Base-by-base conservation (phyloP, 169 alveolate species). In the Theileria parva region DNA sequence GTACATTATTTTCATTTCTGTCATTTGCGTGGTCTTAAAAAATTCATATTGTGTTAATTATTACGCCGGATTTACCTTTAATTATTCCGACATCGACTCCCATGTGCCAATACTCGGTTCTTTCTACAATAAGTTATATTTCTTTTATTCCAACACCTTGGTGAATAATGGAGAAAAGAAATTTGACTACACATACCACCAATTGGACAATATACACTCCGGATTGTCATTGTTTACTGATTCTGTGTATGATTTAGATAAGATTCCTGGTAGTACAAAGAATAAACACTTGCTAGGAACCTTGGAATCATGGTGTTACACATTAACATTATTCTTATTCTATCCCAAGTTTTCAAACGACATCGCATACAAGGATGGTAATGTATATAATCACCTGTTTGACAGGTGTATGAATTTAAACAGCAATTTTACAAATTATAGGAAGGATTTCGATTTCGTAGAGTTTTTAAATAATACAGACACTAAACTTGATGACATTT, bases 351-450 rank as follows among this genome's bases (percentile, higher is more conserved):
- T 28, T 44, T 15, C 34, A 61, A 25, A n/a, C 32, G 80, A 59
- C 44, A 17, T 37, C 71, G 60, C 28, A 23, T 37, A 51, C 34
- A 39, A 73, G 15, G 70, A 30, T 17, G 27, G 44, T 28, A 21
- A 53, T 21, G 19, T 73, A 15, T 73, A 75, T 17, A 65, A 60
- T 5, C 57, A 64, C 19, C 73, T 83, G 51, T 71, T 73, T 27
- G 19, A 76, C 55, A 55, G 86, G 17, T 83, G 89, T 53, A 51
- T 83, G 51, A 50, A 57, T 30, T 72, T 83, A 15, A 75, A 83
- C 61, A 50, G 6, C 0, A 68, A 51, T 30, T 61, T 73, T 13
- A 73, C 64, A 57, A 39, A 73, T 61, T 51, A 73, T 37, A 59
- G 25, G 7, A 30, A 55, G 1, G 63, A 44, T 44, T 17, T 57